Percentiles rank a stretch among this genome's conserved stretches.
Evolutionary conservation across 2,329 filamentous ascomycete genomes (phyloP).

Genomic region (Trichoderma oligosporum): DNA sequence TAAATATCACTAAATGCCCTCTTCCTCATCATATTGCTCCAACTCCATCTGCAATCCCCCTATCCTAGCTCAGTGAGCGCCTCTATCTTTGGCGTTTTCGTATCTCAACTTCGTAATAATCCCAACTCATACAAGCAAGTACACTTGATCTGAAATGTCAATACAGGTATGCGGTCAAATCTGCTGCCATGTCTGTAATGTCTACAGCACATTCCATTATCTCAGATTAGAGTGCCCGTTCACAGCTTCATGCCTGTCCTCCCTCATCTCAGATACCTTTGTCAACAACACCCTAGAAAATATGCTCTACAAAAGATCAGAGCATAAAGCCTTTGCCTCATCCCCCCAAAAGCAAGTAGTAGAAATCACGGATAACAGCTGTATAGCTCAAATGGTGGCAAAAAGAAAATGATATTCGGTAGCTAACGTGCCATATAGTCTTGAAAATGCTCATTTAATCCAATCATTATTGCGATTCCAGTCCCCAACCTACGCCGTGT

Average conservation of each 20-base stretch:
- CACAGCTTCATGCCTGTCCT: neutral
- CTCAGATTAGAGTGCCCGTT: neutral
- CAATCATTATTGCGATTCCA: neutral
- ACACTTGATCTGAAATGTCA: neutral
- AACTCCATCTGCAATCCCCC: neutral
- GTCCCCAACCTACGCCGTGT: slow-evolving; percentile 5
- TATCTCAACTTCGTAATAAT: neutral
- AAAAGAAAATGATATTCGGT: neutral
- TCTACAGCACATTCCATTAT: neutral
- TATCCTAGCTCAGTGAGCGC: neutral
- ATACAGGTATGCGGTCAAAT: neutral
- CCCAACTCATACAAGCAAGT: neutral
- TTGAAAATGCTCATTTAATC: neutral
- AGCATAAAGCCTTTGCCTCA: neutral
- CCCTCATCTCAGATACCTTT: neutral
- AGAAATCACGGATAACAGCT: neutral
- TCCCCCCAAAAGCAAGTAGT: too few species aligned
- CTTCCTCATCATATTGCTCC: neutral
- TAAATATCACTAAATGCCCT: neutral
- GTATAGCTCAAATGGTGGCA: neutral
- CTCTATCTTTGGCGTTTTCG: neutral
- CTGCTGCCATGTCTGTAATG: neutral
- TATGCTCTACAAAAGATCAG: neutral
- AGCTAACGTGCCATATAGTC: neutral
- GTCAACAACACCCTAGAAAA: neutral